Percentiles rank a stretch among this genome's conserved stretches.
Evolutionary conservation across 768 basidiomycete genomes (phyloP).

Genomic region (Gymnopilus dilepis): DNA sequence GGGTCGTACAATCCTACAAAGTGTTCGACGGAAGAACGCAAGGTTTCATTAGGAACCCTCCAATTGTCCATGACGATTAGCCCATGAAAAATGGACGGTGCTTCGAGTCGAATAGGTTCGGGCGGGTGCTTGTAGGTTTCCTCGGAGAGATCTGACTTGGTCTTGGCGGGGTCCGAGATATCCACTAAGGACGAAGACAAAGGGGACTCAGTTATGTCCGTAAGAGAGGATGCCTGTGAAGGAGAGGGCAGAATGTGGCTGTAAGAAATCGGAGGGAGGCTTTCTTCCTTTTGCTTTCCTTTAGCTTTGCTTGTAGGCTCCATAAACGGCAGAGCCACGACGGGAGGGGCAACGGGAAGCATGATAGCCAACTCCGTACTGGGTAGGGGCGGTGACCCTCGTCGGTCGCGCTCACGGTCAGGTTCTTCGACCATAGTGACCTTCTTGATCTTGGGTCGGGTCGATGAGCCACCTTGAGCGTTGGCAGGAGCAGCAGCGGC

Average conservation of each 20-base stretch:
- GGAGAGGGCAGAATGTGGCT: too few species aligned
- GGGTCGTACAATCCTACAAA: conserved; percentile 4
- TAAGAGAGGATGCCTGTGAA: too few species aligned
- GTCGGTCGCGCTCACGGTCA: neutral
- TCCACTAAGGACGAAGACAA: too few species aligned
- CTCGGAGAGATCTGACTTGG: neutral
- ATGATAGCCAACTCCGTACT: neutral
- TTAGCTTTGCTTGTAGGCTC: neutral
- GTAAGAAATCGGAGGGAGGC: too few species aligned
- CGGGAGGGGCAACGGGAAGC: neutral
- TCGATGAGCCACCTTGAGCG: too few species aligned
- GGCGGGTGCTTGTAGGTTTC: neutral
- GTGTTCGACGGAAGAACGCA: conserved; percentile 2
- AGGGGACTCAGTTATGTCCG: too few species aligned
- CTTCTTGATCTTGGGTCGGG: neutral
- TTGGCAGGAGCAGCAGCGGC: too few species aligned
- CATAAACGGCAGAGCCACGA: neutral
- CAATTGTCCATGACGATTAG: neutral
- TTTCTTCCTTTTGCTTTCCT: too few species aligned
- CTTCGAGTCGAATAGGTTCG: neutral
- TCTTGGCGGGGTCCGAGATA: too few species aligned
- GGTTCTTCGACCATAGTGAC: neutral
- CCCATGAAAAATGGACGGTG: neutral
- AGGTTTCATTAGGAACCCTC: conserved; percentile 2
- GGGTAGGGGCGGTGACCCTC: neutral